phyloP scores from a whole-genome alignment of 1,284 basidiomycete genomes.

The Sporisorium reilianum region DNA sequence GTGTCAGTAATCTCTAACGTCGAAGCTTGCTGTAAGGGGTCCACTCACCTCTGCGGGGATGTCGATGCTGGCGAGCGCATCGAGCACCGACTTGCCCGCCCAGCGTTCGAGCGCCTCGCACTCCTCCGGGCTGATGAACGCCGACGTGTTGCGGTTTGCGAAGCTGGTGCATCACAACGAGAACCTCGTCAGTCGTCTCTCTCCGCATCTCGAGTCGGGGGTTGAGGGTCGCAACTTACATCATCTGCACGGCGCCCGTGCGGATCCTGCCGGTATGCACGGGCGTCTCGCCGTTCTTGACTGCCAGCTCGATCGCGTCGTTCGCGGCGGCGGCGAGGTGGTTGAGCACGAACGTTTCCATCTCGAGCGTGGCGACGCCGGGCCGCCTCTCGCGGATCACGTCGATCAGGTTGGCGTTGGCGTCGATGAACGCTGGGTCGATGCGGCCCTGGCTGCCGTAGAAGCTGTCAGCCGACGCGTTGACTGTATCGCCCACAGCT shows the following conservation, averaged over 20 bases:
- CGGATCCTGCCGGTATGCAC: constrained; percentile 73
- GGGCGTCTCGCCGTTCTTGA: constrained; percentile 17
- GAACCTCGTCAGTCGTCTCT: background rate
- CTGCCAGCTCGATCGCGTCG: constrained; percentile 34
- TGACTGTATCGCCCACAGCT: constrained; percentile 51
- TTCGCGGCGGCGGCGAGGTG: constrained; percentile 60
- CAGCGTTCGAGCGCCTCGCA: constrained; percentile 78
- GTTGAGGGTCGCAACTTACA: constrained; percentile 65
- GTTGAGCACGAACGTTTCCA: constrained; percentile 67
- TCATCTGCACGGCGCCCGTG: constrained; percentile 83
- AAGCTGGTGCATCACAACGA: constrained; percentile 70
- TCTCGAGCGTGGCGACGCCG: constrained; percentile 72
- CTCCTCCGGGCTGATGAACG: constrained; percentile 80
- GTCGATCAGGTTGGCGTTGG: constrained; percentile 78
- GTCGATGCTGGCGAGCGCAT: constrained; percentile 70
- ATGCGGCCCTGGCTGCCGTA: constrained; percentile 85
- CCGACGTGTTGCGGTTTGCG: constrained; percentile 80
- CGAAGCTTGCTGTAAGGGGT: too few relatives aligned
- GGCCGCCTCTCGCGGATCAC: constrained; percentile 70
- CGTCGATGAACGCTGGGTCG: constrained; percentile 79
- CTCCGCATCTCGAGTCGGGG: too few relatives aligned
- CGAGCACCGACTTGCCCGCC: constrained; percentile 75
- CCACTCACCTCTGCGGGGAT: constrained; percentile 55
- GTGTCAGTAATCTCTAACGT: background rate
- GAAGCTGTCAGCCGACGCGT: constrained; percentile 73